These are phyloP conservation scores for Zea mays DNA, from an alignment of 176 grass and related monocot genomes.

Conservation along the genomic window DNA sequence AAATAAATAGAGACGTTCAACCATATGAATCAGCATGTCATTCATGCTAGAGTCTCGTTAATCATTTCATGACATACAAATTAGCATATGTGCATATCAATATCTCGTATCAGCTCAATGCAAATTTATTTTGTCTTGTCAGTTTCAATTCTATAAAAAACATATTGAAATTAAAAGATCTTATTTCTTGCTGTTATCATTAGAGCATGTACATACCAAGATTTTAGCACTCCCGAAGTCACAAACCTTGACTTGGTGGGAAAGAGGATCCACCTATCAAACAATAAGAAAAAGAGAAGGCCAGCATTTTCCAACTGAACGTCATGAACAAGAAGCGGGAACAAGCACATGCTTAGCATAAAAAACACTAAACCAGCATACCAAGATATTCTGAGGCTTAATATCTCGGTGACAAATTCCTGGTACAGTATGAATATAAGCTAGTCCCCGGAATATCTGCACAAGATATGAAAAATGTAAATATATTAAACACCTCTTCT, in stretches of 20 bases:
- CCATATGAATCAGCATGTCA: background rate
- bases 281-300: background rate
- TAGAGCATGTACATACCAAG: slow-evolving; percentile 51
- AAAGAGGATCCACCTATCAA: slow-evolving; percentile 73
- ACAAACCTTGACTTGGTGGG: slow-evolving; percentile 89
- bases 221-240: slow-evolving; percentile 85
- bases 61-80: slow-evolving; percentile 1
- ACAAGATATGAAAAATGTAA: slow-evolving; percentile 30
- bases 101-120: background rate
- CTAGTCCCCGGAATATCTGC: slow-evolving; percentile 81
- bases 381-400: slow-evolving; percentile 90
- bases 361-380: slow-evolving; percentile 26
- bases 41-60: background rate
- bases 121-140: no score
- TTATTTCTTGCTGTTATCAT: background rate
- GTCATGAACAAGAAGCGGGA: slow-evolving; percentile 11
- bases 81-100: background rate
- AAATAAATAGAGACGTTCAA: background rate
- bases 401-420: slow-evolving; percentile 82
- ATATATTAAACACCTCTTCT: slow-evolving; percentile 1
- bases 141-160: background rate
- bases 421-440: slow-evolving; percentile 75
- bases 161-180: background rate
- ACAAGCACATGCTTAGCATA: background rate
- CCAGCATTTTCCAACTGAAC: background rate